Percentiles rank a stretch among this genome's conserved stretches.
phyloP scores from a whole-genome alignment of 2,329 filamentous ascomycete genomes.

The Pleurostoma richardsiae region DNA sequence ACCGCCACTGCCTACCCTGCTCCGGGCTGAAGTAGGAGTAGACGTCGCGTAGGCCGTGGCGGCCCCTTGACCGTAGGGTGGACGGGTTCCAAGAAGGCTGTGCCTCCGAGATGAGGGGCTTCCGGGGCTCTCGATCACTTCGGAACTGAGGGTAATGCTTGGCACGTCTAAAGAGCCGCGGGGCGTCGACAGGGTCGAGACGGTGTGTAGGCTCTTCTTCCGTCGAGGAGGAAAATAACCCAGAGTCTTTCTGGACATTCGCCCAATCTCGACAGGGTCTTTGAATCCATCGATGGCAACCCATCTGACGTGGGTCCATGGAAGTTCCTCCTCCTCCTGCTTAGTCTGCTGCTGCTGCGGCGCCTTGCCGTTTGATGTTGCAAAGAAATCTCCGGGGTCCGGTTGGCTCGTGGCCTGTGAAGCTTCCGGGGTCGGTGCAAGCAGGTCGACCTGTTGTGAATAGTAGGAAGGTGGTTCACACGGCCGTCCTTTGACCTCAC shows the following conservation, averaged over 20 bases:
- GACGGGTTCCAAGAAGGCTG: constrained; percentile 32
- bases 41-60: constrained; percentile 18
- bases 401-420: constrained; percentile 15
- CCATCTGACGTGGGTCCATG: constrained; percentile 88
- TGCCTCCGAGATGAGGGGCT: constrained; percentile 34
- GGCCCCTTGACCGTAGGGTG: constrained; percentile 15
- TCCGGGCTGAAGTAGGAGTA: constrained; percentile 26
- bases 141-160: constrained; percentile 33
- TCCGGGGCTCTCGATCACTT: constrained; percentile 24
- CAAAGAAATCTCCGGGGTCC: constrained; percentile 36
- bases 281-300: constrained; percentile 67
- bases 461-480: constrained; percentile 48
- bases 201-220: constrained; percentile 72
- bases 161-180: constrained; percentile 59
- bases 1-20: constrained; percentile 29
- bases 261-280: constrained; percentile 76
- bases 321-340: constrained; percentile 52
- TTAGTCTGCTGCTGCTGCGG: constrained; percentile 12
- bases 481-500: constrained; percentile 71
- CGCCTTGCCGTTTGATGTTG: constrained; percentile 24
- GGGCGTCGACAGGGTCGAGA: constrained; percentile 63
- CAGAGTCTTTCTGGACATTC: constrained; percentile 72
- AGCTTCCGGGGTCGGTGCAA: constrained; percentile 41
- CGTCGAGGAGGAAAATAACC: constrained; percentile 89
- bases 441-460: constrained; percentile 40